Evolutionary conservation across 2,329 filamentous ascomycete genomes (phyloP).

Genomic region (Graphiopsis chlorocephala): DNA sequence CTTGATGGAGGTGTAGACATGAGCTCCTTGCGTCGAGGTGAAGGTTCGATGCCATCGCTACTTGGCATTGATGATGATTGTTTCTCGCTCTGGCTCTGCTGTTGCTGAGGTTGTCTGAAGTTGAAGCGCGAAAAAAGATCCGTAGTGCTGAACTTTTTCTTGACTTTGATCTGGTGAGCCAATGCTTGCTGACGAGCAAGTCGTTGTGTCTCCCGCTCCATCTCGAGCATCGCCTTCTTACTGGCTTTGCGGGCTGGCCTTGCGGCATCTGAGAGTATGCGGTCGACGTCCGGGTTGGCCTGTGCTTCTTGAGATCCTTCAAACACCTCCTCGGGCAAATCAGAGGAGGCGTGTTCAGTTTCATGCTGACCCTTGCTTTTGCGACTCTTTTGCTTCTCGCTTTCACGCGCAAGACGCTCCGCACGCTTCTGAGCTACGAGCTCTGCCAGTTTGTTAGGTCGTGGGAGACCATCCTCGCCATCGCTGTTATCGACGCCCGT

Average conservation of each 20-base stretch:
- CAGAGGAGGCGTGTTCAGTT: conserved; percentile 23
- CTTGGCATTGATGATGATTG: conserved; percentile 30
- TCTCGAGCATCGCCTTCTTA: conserved; percentile 92
- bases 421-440: conserved; percentile 33
- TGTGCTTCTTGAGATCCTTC: conserved; percentile 23
- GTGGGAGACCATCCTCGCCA: conserved; percentile 25
- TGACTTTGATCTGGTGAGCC: conserved; percentile 78
- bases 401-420: conserved; percentile 29
- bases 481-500: conserved; percentile 22
- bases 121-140: conserved; percentile 84
- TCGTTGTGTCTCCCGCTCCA: conserved; percentile 90
- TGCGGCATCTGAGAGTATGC: conserved; percentile 40
- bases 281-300: conserved; percentile 26
- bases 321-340: conserved; percentile 27
- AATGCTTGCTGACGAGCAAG: conserved; percentile 88
- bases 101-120: conserved; percentile 36
- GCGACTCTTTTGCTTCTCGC: conserved; percentile 11
- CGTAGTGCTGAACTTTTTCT: conserved; percentile 83
- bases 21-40: conserved; percentile 22
- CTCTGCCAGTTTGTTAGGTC: conserved; percentile 29
- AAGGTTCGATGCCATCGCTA: conserved; percentile 28
- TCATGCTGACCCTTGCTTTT: conserved; percentile 7
- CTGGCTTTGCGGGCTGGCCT: conserved; percentile 80
- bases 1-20: conserved; percentile 45
- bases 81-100: conserved; percentile 14